phyloP scores from a whole-genome alignment of 768 basidiomycete genomes.

The Roridomyces roridus region DNA sequence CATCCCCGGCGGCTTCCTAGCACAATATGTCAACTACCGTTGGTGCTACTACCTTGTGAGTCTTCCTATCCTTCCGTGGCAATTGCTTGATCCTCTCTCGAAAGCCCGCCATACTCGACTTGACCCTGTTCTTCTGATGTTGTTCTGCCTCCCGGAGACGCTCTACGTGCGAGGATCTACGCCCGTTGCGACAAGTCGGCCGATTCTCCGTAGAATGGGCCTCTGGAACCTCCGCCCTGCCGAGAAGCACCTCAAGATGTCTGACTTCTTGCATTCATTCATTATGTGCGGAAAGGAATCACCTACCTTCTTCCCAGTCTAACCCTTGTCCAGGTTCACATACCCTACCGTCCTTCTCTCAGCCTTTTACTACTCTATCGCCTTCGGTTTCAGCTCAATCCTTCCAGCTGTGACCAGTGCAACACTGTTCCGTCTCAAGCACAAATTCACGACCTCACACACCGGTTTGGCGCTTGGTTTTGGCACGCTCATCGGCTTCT shows the following conservation, averaged over 20 bases:
- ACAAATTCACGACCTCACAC: constrained; percentile 22
- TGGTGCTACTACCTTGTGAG: constrained; percentile 26
- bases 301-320: not conserved
- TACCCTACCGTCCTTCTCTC: constrained; percentile 23
- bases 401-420: constrained; percentile 27
- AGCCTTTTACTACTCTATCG: constrained; percentile 22
- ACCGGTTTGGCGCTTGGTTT: constrained; percentile 23
- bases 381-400: constrained; percentile 19
- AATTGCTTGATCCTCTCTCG: too few species aligned
- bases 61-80: too few species aligned
- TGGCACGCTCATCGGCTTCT: constrained; percentile 21
- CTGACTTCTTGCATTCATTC: constrained; percentile 22
- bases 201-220: constrained; percentile 17
- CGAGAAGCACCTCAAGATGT: constrained; percentile 16
- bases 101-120: constrained; percentile 22
- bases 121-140: constrained; percentile 24
- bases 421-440: constrained; percentile 20
- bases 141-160: constrained; percentile 27
- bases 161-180: constrained; percentile 16
- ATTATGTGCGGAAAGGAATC: constrained; percentile 13
- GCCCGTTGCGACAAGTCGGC: constrained; percentile 10
- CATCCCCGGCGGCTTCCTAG: constrained; percentile 21
- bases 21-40: constrained; percentile 16
- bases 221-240: constrained; percentile 21
- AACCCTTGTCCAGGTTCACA: constrained; percentile 1